phyloP scores from a whole-genome alignment of 2,329 filamentous ascomycete species.

The Thielaviopsis euricoi region DNA sequence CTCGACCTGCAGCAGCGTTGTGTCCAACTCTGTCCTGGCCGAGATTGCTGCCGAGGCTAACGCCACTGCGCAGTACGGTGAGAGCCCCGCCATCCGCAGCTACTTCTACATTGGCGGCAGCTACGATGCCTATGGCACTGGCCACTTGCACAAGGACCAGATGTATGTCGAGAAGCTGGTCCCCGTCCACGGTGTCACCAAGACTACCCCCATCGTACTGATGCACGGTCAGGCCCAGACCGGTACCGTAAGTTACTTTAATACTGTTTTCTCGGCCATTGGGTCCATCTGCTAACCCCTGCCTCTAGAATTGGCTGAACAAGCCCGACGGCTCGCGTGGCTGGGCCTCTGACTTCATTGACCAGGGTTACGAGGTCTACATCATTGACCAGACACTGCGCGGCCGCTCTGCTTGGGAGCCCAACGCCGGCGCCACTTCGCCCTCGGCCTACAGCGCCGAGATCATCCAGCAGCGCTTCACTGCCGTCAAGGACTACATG shows the following conservation, averaged over 20 bases:
- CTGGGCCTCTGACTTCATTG: constrained; percentile 31
- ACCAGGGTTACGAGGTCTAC: constrained; percentile 29
- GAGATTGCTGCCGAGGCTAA: constrained; percentile 3
- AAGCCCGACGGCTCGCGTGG: constrained; percentile 30
- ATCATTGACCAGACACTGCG: constrained; percentile 29
- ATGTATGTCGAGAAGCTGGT: constrained; percentile 36
- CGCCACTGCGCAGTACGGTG: constrained; percentile 11
- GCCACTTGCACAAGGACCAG: constrained; percentile 19
- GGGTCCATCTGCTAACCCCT: background rate
- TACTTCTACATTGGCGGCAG: constrained; percentile 23
- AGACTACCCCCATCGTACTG: constrained; percentile 22
- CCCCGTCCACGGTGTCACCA: constrained; percentile 17
- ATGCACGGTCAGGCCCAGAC: constrained; percentile 27
- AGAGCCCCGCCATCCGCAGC: constrained; percentile 15
- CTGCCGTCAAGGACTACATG: constrained; percentile 19
- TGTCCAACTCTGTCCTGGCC: constrained; percentile 2
- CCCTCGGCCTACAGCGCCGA: constrained; percentile 19
- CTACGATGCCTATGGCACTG: constrained; percentile 19
- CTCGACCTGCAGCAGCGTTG: constrained; percentile 3
- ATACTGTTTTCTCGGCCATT: constrained; percentile 9
- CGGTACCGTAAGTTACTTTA: constrained; percentile 20
- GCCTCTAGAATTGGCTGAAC: constrained; percentile 25
- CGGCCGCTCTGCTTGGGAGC: constrained; percentile 27
- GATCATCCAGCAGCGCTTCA: constrained; percentile 23
- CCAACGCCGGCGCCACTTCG: constrained; percentile 16